Base-by-base conservation (phyloP, 202 grass and related monocot species). In the Sporobolus alterniflorus region DNA sequence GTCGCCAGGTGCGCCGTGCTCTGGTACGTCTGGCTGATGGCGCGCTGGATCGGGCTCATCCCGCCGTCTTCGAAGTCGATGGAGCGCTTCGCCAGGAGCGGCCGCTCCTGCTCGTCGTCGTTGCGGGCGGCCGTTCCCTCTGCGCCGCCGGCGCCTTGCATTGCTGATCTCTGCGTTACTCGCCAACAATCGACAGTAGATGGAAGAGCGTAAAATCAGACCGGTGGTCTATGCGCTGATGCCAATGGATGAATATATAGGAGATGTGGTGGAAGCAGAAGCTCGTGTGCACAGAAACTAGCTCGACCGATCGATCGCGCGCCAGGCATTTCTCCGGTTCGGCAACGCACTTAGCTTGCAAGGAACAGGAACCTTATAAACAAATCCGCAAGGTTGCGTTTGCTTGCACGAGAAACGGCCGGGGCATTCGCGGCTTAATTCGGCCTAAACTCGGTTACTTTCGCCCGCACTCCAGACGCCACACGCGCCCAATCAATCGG, bases 11-110 rank as follows among this genome's bases (percentile, higher is more conserved):
- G 90, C 70, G 86, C 86, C 64, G 84, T 91, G 88, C 92, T 94
- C 74, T 87, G 85, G 88, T 94, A 97, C 74, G 90, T 91, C 74
- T 91, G 88, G 82, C 84, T 86, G 84, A 93, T 93, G 13, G 90
- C 92, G 14, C 73, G 85, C 71, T 91, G 89, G 24, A 88, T 72
- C 62, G 85, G 82, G 66, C 71, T 91, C 73, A 86, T 81, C 52
- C 57, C 57, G 48, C 28, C 60, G 14, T 44, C 31, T 0, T 14
- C 34, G 48, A 20, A 7, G 15, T 9, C 67, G 5, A 55, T 17
- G 36, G 86, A 77, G 71, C 51, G 33, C 79, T 62, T 74, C 48
- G 2, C 78, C 88, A 93, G 69, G 4, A 95, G 90, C 21, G 90
- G 92, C 18, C 69, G 77, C 73, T 40, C 71, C 50, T 36, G 26